Conservation (phyloP, 1,139 yeast genomes). For the Debaryomyces udenii region DNA sequence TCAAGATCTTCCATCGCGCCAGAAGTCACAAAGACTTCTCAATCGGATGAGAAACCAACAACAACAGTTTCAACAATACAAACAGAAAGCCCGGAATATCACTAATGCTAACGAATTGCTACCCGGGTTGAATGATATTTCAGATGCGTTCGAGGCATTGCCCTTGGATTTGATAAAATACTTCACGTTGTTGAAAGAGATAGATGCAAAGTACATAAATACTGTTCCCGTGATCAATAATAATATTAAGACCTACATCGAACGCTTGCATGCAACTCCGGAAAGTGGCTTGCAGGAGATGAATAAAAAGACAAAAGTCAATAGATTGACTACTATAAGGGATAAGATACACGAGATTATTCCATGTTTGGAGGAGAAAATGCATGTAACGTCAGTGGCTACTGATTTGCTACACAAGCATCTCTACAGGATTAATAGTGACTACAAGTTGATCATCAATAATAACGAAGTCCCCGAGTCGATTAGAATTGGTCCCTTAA, state of each 20-base stretch:
- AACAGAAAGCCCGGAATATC: constrained; percentile 36
- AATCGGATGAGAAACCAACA: constrained; percentile 33
- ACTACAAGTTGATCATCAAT: constrained; percentile 68
- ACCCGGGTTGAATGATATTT: constrained; percentile 89
- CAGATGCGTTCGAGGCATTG: constrained; percentile 89
- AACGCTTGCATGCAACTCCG: constrained; percentile 33
- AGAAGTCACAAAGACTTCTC: constrained; percentile 50
- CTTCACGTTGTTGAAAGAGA: constrained; percentile 85
- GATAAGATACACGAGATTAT: constrained; percentile 66
- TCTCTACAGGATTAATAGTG: constrained; percentile 74
- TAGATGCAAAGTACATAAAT: constrained; percentile 89
- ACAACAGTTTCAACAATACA: constrained; percentile 38
- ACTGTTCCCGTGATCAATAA: constrained; percentile 68
- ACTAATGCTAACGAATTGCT: constrained; percentile 50
- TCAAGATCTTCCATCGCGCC: constrained; percentile 49
- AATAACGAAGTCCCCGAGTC: constrained; percentile 75
- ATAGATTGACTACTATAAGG: constrained; percentile 40
- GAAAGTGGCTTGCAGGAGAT: constrained; percentile 10
- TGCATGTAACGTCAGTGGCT: constrained; percentile 95
- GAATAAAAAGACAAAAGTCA: constrained; percentile 14
- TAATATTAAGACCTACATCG: constrained; percentile 59
- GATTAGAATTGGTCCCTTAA: constrained; percentile 68
- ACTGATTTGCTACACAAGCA: constrained; percentile 75
- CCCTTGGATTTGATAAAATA: constrained; percentile 85
- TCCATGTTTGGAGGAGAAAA: constrained; percentile 94